A percentile compares a stretch with the other conserved stretches of the same genome.
These are phyloP conservation scores for Reticulomyxa filosa DNA, from an alignment of 78 protist species.

Conservation along the genomic window DNA sequence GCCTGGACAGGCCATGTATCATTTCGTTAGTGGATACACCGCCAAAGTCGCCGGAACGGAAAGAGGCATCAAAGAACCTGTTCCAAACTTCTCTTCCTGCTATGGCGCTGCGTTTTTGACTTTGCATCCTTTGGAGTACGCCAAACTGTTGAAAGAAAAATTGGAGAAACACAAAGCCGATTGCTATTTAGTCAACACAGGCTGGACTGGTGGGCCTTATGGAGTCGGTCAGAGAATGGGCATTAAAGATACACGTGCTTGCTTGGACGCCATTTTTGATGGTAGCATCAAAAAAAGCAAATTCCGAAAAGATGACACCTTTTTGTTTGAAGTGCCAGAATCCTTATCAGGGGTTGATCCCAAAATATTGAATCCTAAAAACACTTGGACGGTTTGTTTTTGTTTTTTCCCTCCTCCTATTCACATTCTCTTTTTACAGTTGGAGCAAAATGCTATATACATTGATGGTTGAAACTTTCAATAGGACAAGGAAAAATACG, in stretches of 20 bases:
- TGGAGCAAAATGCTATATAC: no score
- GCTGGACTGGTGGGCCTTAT: slow-evolving; percentile 27
- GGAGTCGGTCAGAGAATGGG: background rate
- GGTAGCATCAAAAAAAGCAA: no score
- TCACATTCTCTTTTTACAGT: no score
- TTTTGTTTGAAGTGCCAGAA: no score
- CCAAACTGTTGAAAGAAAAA: slow-evolving; percentile 56
- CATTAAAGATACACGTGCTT: background rate
- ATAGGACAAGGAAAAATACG: no score
- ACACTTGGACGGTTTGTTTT: no score
- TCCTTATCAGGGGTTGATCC: no score
- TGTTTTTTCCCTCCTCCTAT: no score
- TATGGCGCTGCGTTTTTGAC: slow-evolving; percentile 73
- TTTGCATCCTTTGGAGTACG: slow-evolving; percentile 78
- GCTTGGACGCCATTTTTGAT: no score
- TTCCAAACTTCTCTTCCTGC: slow-evolving; percentile 81
- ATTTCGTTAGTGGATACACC: slow-evolving; percentile 84
- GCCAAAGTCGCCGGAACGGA: slow-evolving; percentile 85
- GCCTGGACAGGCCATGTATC: slow-evolving; percentile 72
- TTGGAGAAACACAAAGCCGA: slow-evolving; percentile 25
- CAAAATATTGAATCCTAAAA: no score
- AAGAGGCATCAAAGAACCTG: slow-evolving; percentile 72
- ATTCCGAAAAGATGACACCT: no score
- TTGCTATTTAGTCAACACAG: slow-evolving; percentile 6
- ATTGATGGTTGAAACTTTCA: no score